phyloP scores from a whole-genome alignment of 768 basidiomycete genomes.

The Boletus sensibilis region DNA sequence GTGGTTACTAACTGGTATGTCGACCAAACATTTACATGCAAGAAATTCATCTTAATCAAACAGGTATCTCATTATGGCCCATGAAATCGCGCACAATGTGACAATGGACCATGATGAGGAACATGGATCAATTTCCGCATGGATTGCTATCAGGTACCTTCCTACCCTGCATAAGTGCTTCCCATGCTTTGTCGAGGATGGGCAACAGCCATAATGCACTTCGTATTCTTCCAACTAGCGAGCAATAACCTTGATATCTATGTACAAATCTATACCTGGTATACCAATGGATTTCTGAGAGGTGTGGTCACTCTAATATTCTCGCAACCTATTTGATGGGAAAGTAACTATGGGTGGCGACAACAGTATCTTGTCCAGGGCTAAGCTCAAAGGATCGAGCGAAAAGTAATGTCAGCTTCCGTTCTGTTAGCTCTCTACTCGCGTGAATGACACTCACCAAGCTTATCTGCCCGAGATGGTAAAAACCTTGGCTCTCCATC shows the following conservation, averaged over 20 bases:
- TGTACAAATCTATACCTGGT: not conserved
- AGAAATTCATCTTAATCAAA: not conserved
- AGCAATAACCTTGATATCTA: not conserved
- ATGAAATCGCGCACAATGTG: constrained; percentile 28
- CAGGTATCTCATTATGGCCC: constrained; percentile 31
- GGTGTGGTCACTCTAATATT: not conserved
- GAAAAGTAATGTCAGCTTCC: too few relatives aligned
- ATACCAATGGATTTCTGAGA: not conserved
- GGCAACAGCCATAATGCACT: not conserved
- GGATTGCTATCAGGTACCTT: constrained; percentile 6
- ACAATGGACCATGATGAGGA: constrained; percentile 27
- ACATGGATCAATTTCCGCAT: constrained; percentile 23
- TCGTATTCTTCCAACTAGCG: not conserved
- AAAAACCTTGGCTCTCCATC: too few relatives aligned
- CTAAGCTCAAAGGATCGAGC: not conserved
- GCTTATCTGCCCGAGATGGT: too few relatives aligned
- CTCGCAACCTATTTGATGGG: not conserved
- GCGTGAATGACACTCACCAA: too few relatives aligned
- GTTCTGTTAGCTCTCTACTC: too few relatives aligned
- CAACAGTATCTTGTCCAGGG: not conserved
- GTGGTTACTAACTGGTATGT: constrained; percentile 12
- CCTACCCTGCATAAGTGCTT: not conserved
- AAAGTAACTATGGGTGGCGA: not conserved
- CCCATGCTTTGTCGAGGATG: not conserved
- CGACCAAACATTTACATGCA: not conserved